Base-by-base conservation (phyloP, 495 filamentous ascomycete genomes). In the Talaromyces trachyspermus region DNA sequence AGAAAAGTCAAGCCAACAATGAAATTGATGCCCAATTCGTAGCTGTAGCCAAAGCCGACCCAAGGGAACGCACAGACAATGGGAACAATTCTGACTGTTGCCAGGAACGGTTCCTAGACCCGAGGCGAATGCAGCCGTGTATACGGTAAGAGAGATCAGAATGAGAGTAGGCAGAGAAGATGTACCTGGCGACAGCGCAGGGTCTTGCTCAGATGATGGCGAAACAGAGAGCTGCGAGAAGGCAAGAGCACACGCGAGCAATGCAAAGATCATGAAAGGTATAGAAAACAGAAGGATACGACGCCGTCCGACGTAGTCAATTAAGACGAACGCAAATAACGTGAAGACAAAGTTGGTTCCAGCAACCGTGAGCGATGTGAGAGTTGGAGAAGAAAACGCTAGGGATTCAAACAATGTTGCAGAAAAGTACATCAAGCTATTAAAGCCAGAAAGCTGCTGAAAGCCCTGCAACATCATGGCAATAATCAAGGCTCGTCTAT, bases 21-120 rank as follows among this genome's bases (percentile, higher is more conserved):
- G 52, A 90, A 88, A 63, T 96, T 96, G 4, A 82, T 80, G 12
- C 76, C 90, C 90, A 96, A 52, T 95, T 95, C 4, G 86, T 91
- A 2, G 85, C 82, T 12, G 89, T 96, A 1, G 87, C 80, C n/a
- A 94, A 54, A 0, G 80, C 81, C 24, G 86, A 90, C 5, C 90
- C 90, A 2, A 94, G 58, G 0, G 84, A 85, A 23, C 90, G 85
- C 6, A 95, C 86, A 36, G 77, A 79, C 52, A 95, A 74, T 5
- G 89, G 81, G 56, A 96, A 95, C 12, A 96, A 78, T 68, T 96
- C 90, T 52, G 79, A 83, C 61, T 95, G 88, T 69, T 91, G 88
- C 90, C 90, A 96, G 90, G 89, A 2, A 96, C 86, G 49, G 88
- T 89, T 3, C 90, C 90, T 3, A 96, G 72, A n/a, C 90, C 90